Evolutionary conservation across 75 land plant species (phyloP).

Genomic region (Pinus taeda): DNA sequence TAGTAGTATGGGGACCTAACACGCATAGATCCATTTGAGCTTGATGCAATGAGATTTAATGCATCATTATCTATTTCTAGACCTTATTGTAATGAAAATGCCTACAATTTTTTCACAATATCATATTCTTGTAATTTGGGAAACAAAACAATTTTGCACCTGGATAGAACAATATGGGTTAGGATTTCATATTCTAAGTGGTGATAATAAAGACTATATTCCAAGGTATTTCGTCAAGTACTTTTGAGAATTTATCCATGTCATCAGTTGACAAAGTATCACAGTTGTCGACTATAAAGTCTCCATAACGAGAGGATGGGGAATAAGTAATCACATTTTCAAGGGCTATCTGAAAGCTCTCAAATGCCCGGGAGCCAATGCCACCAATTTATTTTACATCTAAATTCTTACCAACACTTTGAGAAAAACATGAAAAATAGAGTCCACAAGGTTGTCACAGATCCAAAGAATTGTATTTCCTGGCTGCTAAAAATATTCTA

Average conservation of each 20-base stretch:
- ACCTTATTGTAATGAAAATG: slow-evolving; percentile 62
- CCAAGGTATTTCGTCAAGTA: slow-evolving; percentile 75
- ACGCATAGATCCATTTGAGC: slow-evolving; percentile 86
- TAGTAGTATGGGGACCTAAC: too few species aligned
- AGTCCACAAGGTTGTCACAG: slow-evolving; percentile 72
- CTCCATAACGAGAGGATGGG: slow-evolving; percentile 46
- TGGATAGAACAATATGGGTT: slow-evolving; percentile 75
- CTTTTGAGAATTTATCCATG: slow-evolving; percentile 78
- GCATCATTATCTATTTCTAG: slow-evolving; percentile 81
- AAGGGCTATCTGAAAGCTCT: slow-evolving; percentile 44
- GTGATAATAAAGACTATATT: slow-evolving; percentile 75
- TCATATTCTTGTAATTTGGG: slow-evolving; percentile 84
- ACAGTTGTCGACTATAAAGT: slow-evolving; percentile 84
- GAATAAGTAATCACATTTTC: slow-evolving; percentile 28
- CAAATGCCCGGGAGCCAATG: slow-evolving; percentile 39
- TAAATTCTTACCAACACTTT: slow-evolving; percentile 14
- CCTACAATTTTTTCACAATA: slow-evolving; percentile 64
- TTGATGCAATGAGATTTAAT: slow-evolving; percentile 72
- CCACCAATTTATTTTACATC: slow-evolving; percentile 67
- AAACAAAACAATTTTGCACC: slow-evolving; percentile 90
- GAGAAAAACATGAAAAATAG: slow-evolving; percentile 66
- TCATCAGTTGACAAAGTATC: slow-evolving; percentile 58
- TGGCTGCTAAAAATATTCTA: slow-evolving; percentile 76
- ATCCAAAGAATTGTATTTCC: slow-evolving; percentile 70
- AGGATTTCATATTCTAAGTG: slow-evolving; percentile 63